These are phyloP conservation scores for Penicillium paneum DNA, from an alignment of 2,329 filamentous ascomycete species.

Conservation along the genomic window DNA sequence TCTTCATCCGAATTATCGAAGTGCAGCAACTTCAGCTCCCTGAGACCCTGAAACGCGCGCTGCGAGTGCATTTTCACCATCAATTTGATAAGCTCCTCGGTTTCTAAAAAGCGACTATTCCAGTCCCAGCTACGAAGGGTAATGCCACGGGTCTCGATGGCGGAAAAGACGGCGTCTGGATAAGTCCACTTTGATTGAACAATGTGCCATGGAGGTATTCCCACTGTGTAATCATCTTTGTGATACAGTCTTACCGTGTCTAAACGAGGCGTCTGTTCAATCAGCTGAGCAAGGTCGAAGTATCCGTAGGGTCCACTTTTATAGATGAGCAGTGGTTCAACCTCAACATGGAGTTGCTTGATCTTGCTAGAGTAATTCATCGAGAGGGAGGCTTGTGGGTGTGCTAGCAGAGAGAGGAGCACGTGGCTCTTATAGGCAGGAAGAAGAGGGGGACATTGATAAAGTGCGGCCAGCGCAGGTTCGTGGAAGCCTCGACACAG, in stretches of 20 bases:
- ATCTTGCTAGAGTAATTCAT: slow-evolving; percentile 71
- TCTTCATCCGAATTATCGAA: slow-evolving; percentile 43
- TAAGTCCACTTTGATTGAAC: slow-evolving; percentile 62
- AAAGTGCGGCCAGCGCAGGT: slow-evolving; percentile 70
- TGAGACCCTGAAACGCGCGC: slow-evolving; percentile 51
- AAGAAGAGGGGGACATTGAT: slow-evolving; percentile 64
- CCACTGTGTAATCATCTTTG: slow-evolving; percentile 54
- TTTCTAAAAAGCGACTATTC: slow-evolving; percentile 50
- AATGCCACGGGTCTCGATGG: slow-evolving; percentile 53
- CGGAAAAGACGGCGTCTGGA: slow-evolving; percentile 61
- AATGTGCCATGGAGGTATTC: slow-evolving; percentile 31
- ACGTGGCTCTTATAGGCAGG: slow-evolving; percentile 49
- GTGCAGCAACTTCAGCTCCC: slow-evolving; percentile 38
- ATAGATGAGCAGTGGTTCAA: slow-evolving; percentile 55
- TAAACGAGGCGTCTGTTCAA: slow-evolving; percentile 64
- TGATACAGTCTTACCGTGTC: slow-evolving; percentile 70
- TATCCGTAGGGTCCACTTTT: slow-evolving; percentile 53
- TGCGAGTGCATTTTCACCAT: slow-evolving; percentile 54
- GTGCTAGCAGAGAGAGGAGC: slow-evolving; percentile 55
- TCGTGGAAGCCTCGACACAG: slow-evolving; percentile 66
- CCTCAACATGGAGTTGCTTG: slow-evolving; percentile 66
- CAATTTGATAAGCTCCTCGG: slow-evolving; percentile 41
- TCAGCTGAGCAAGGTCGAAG: slow-evolving; percentile 56
- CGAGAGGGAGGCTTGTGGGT: slow-evolving; percentile 47
- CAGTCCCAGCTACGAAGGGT: slow-evolving; percentile 54